A percentile compares a stretch with the other conserved stretches of the same genome.
Evolutionary conservation across 2,329 filamentous ascomycete species (phyloP).

Genomic region (Beauveria scarabaeidicola): DNA sequence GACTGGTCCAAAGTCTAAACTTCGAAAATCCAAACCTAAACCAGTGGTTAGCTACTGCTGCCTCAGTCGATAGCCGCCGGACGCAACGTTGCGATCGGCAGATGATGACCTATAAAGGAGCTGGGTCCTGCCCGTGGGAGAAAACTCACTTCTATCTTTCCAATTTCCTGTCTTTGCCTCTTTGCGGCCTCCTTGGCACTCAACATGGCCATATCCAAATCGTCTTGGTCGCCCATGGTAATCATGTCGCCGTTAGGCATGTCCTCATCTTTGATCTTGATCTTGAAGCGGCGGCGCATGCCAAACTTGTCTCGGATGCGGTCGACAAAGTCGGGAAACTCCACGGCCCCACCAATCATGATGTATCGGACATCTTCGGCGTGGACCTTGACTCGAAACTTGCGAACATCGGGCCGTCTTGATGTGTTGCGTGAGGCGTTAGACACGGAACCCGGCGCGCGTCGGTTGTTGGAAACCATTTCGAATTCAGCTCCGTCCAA

Average conservation of each 20-base stretch:
- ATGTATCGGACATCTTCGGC: conserved; percentile 87
- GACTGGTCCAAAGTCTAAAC: conserved; percentile 24
- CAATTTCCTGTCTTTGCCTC: conserved; percentile 71
- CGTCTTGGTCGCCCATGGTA: conserved; percentile 93
- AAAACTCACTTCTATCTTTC: conserved; percentile 83
- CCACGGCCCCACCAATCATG: conserved; percentile 65
- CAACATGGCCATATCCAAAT: conserved; percentile 79
- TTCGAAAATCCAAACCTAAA: conserved; percentile 41
- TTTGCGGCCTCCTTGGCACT: conserved; percentile 58
- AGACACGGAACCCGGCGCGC: conserved; percentile 36
- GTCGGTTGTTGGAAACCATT: conserved; percentile 54
- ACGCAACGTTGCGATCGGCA: background rate
- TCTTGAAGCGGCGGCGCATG: conserved; percentile 69
- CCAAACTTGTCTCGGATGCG: conserved; percentile 83
- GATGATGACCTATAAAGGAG: background rate
- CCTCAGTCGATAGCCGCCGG: background rate
- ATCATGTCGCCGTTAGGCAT: conserved; percentile 78
- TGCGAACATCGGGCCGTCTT: conserved; percentile 57
- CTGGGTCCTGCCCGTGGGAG: background rate
- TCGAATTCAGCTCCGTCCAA: conserved; percentile 75
- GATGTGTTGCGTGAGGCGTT: conserved; percentile 46
- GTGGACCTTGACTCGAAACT: conserved; percentile 89
- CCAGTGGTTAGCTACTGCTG: background rate
- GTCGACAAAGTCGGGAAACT: conserved; percentile 69
- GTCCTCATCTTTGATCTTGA: conserved; percentile 81